These are phyloP conservation scores for Leishmania braziliensis DNA, from an alignment of 208 protist genomes.

Conservation along the genomic window DNA sequence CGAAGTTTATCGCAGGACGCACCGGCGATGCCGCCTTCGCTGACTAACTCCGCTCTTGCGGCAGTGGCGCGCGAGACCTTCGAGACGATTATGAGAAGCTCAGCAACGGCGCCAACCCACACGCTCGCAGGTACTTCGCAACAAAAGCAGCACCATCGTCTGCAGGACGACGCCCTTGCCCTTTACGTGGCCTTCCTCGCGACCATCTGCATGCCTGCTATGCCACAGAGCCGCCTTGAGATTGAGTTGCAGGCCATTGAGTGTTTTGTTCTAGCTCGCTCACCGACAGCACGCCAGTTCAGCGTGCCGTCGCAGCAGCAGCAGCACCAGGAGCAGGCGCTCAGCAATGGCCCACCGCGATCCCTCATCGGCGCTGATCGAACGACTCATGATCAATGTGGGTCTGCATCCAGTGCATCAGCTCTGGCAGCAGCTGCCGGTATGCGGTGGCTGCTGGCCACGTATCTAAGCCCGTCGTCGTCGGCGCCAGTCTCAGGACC, in stretches of 20 bases:
- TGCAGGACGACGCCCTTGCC: slow-evolving; percentile 15
- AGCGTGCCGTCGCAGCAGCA: not conserved
- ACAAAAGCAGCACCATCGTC: not conserved
- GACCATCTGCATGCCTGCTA: not conserved
- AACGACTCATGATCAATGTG: not conserved
- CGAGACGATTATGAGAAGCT: slow-evolving; percentile 6
- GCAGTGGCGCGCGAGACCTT: slow-evolving; percentile 21
- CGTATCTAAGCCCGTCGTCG: not conserved
- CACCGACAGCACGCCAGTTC: not conserved
- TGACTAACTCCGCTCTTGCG: not conserved
- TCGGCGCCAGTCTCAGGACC: not conserved
- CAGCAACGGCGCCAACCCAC: not conserved
- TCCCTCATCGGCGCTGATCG: not conserved
- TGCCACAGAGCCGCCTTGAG: not conserved
- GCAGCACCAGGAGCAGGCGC: not conserved
- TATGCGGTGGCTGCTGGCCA: slow-evolving; percentile 8
- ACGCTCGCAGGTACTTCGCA: not conserved
- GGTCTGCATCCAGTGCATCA: not conserved
- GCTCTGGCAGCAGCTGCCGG: slow-evolving; percentile 1
- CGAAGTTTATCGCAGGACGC: too few relatives aligned
- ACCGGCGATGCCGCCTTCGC: not conserved
- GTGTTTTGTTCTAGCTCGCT: slow-evolving; percentile 10
- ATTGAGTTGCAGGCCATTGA: not conserved
- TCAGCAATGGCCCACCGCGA: not conserved
- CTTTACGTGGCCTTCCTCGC: slow-evolving; percentile 28